phyloP scores from a whole-genome alignment of 768 basidiomycete species.

The Pholiota molesta region DNA sequence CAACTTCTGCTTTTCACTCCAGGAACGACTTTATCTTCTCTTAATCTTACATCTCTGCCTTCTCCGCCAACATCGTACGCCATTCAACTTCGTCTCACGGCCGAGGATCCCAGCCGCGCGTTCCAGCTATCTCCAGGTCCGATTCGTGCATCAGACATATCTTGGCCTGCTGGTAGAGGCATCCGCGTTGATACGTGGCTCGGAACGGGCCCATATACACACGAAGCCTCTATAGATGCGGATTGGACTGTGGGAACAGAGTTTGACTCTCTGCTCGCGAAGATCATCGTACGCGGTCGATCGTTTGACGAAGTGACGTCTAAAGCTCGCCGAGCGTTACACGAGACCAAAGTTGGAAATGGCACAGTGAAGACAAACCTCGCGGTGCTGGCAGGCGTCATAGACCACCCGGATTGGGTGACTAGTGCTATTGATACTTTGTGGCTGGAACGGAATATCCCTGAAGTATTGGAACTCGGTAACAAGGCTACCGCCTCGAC shows the following conservation, averaged over 20 bases:
- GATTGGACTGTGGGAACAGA: conserved; percentile 58
- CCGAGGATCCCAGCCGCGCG: conserved; percentile 75
- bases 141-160: conserved; percentile 71
- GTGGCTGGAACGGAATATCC: conserved; percentile 38
- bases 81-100: conserved; percentile 88
- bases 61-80: conserved; percentile 75
- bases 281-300: conserved; percentile 77
- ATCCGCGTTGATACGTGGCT: conserved; percentile 88
- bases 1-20: conserved; percentile 84
- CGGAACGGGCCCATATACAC: conserved; percentile 58
- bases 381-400: conserved; percentile 32
- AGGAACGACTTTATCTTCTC: conserved; percentile 64
- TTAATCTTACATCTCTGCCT: conserved; percentile 69
- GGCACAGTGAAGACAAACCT: conserved; percentile 46
- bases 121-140: conserved; percentile 89
- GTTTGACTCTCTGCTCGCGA: conserved; percentile 88
- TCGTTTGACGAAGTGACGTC: conserved; percentile 83
- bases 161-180: conserved; percentile 81
- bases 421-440: conserved; percentile 34
- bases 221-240: conserved; percentile 38
- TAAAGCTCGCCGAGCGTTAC: conserved; percentile 81
- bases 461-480: conserved; percentile 23
- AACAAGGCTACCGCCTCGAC: background rate
- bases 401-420: conserved; percentile 34
- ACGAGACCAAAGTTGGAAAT: conserved; percentile 76